Evolutionary conservation across 176 grass and related monocot genomes (phyloP), one percentile per base, ranked within the genome.

Genomic region (Carex littledalei): DNA sequence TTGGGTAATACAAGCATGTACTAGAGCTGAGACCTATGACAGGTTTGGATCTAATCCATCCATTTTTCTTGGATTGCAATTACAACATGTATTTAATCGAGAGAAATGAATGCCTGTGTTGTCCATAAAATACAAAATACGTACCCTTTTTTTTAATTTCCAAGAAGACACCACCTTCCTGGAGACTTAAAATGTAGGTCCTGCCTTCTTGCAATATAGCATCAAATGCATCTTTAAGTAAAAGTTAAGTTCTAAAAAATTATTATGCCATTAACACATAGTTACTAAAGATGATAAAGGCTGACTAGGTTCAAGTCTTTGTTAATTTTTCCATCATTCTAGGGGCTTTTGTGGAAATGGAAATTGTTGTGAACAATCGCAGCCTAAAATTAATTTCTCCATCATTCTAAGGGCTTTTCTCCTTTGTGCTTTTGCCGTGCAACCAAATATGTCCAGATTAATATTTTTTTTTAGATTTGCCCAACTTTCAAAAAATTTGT

Each of bases 1-100:
- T 82, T 98, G 91, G 90, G 91, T 94, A 37, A 98, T 98, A 86
- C 92, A 98, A 77, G 92, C 95, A 87, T 98, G 91, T 88, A 94
- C 95, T 80, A 94, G 95, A 84, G 92, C 92, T 39, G 86, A 87
- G 0, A 91, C 92, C 18, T 91, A 98, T 89, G 95, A 98, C 85
- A 94, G 95, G 95, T 98, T 91, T 62, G 22, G 53, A 22, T 76
- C 47, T 76, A 54, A 31, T 75, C 12, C 4, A 76, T 76, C 47
- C 20, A 76, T 53, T 72, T 24, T 10, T 76, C 20, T 53, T 14
- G 4, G 45, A 76, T 76, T 52, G 72, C 72, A 76, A 34, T 34
- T 34, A 26, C 22, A 24, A 31, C 21, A 17, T 76, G 18, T 11
- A 15, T 53, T 75, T 7, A 67, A 52, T 29, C 24, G 47, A 20